Conservation (phyloP, 495 filamentous ascomycete genomes). For the Lasiosphaeris hirsuta region DNA sequence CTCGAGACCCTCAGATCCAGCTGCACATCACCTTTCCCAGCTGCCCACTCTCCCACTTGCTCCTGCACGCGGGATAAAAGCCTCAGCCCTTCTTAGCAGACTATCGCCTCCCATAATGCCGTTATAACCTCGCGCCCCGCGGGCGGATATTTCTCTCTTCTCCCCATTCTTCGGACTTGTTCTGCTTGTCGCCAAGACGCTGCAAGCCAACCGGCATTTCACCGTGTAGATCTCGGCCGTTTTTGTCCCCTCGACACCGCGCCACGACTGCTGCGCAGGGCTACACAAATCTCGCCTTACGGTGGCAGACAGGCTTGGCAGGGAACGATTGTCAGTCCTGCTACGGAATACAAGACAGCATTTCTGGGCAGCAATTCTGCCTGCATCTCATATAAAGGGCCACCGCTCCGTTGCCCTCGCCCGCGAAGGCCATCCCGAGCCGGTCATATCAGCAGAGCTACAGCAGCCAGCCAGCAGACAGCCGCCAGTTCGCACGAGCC, state of each 20-base stretch:
- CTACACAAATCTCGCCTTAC: conserved; percentile 35
- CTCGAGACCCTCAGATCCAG: conserved; percentile 21
- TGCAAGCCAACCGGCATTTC: conserved; percentile 24
- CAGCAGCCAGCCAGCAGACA: conserved; percentile 9
- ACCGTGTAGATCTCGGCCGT: conserved; percentile 30
- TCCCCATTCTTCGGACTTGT: conserved; percentile 5
- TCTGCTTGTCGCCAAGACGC: conserved; percentile 13
- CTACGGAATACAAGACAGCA: not conserved
- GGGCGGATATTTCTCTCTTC: conserved; percentile 9
- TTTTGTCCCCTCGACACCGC: conserved; percentile 24
- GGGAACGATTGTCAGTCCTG: conserved; percentile 19
- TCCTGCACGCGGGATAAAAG: conserved; percentile 10
- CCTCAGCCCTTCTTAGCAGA: not conserved
- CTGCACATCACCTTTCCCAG: conserved; percentile 13
- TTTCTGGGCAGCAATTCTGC: conserved; percentile 3
- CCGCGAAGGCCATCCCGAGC: not conserved
- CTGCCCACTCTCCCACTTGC: conserved; percentile 12
- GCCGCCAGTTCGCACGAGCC: too few species aligned
- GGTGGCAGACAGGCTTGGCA: conserved; percentile 29
- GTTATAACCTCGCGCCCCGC: conserved; percentile 16
- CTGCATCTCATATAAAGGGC: conserved; percentile 10
- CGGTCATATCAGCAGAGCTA: conserved; percentile 2
- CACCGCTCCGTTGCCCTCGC: not conserved
- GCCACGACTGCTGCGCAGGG: conserved; percentile 27
- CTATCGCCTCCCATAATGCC: conserved; percentile 5